These are phyloP conservation scores for Diaporthe nobilis DNA, from an alignment of 2,329 filamentous ascomycete genomes.

Conservation along the genomic window DNA sequence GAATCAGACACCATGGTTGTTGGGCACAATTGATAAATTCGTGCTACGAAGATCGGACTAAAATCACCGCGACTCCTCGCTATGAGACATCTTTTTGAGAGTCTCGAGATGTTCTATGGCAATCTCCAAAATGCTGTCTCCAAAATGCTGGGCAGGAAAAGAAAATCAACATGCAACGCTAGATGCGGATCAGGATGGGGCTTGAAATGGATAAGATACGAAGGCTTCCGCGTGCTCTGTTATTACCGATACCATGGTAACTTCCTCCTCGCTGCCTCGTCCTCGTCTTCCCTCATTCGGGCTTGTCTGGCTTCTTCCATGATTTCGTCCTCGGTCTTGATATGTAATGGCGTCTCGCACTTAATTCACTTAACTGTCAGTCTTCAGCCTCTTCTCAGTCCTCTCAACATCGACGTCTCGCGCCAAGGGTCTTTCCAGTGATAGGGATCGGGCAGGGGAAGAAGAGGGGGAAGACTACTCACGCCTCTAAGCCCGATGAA, in stretches of 20 bases:
- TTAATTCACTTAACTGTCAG: slow-evolving; percentile 27
- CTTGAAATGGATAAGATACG: background rate
- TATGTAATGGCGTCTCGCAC: slow-evolving; percentile 42
- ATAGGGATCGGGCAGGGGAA: background rate
- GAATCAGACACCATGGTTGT: slow-evolving; percentile 7
- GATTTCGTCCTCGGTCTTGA: slow-evolving; percentile 64
- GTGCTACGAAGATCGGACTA: background rate
- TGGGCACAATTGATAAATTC: slow-evolving; percentile 11
- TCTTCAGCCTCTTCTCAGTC: slow-evolving; percentile 21
- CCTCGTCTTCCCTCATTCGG: slow-evolving; percentile 57
- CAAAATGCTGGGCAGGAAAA: slow-evolving; percentile 10
- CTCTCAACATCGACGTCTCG: background rate
- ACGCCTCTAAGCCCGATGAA: slow-evolving; percentile 80
- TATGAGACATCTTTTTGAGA: slow-evolving; percentile 17
- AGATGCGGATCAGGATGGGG: slow-evolving; percentile 13
- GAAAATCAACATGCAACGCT: slow-evolving; percentile 30
- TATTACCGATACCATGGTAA: slow-evolving; percentile 51
- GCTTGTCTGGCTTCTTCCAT: slow-evolving; percentile 58
- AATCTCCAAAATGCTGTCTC: slow-evolving; percentile 6
- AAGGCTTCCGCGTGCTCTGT: background rate
- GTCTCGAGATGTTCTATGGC: background rate
- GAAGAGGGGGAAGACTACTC: slow-evolving; percentile 1
- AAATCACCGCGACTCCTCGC: slow-evolving; percentile 35
- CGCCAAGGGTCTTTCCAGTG: background rate
- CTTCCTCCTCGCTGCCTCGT: slow-evolving; percentile 65